Percentiles rank a stretch among this genome's conserved stretches.
phyloP scores from a whole-genome alignment of 2,329 filamentous ascomycete genomes.

The Akanthomyces uredinophilus region DNA sequence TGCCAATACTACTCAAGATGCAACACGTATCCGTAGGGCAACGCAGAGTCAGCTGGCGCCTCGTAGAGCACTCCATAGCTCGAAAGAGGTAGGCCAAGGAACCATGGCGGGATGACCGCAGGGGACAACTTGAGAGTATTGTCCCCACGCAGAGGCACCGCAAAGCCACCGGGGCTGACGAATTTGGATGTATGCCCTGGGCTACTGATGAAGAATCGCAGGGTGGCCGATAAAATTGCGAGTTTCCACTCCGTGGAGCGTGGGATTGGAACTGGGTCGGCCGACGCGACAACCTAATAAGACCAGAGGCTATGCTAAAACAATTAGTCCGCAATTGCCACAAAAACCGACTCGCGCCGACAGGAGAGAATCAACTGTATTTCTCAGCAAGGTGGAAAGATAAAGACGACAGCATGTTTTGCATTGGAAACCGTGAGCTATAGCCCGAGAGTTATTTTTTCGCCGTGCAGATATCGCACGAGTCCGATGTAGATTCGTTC shows the following conservation, averaged over 20 bases:
- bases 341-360: background rate
- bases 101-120: conserved; percentile 9
- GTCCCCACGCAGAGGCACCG: background rate
- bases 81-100: background rate
- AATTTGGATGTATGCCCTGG: background rate
- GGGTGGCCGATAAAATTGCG: background rate
- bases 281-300: background rate
- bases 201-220: background rate
- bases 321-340: background rate
- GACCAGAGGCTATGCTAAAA: background rate
- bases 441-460: background rate
- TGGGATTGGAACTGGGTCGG: background rate
- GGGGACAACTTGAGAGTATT: background rate
- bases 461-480: too few species aligned
- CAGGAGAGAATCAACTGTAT: too few species aligned
- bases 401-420: background rate
- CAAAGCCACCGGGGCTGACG: background rate
- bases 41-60: background rate
- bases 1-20: background rate
- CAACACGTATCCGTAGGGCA: background rate
- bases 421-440: background rate
- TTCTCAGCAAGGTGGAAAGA: background rate
- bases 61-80: background rate
- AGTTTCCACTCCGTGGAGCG: background rate
- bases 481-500: too few species aligned